These are phyloP conservation scores for Starmerella stigmatis DNA, from an alignment of 805 yeast species.

Conservation along the genomic window DNA sequence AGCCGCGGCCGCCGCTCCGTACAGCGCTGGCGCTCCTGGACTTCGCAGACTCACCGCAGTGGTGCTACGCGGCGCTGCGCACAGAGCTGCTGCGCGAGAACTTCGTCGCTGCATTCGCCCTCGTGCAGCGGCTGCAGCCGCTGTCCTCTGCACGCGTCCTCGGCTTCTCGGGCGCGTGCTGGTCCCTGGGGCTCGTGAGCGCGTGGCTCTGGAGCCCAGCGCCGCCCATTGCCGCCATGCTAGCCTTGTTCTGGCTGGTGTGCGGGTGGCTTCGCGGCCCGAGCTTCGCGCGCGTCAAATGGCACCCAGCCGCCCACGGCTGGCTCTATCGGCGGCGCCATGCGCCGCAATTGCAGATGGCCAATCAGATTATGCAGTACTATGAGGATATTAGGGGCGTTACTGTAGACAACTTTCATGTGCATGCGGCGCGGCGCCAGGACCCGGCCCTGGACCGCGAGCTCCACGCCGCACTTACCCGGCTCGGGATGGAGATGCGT, in stretches of 20 bases:
- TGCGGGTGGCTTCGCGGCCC: constrained; percentile 4
- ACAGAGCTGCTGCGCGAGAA: constrained; percentile 11
- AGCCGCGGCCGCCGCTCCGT: constrained; percentile 3
- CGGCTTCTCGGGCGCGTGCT: background rate
- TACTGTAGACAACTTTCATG: constrained; percentile 16
- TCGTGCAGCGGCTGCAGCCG: background rate
- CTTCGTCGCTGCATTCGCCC: constrained; percentile 1
- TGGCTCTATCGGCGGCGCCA: background rate
- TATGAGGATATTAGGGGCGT: constrained; percentile 21
- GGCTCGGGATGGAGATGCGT: constrained; percentile 17
- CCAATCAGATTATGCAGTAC: constrained; percentile 22
- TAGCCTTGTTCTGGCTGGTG: constrained; percentile 15
- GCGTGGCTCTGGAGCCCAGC: constrained; percentile 7
- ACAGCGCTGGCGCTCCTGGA: background rate
- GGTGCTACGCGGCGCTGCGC: constrained; percentile 2
- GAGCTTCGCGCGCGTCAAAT: constrained; percentile 1
- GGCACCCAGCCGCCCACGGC: background rate
- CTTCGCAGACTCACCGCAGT: background rate
- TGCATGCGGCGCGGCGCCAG: background rate
- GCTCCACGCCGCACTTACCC: constrained; percentile 12
- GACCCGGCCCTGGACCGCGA: constrained; percentile 3
- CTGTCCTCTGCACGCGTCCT: background rate
- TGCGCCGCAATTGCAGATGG: constrained; percentile 16
- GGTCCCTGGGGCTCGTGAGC: constrained; percentile 4
- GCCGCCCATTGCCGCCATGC: constrained; percentile 2